A percentile compares a stretch with the other conserved stretches of the same genome.
These are phyloP conservation scores for Cyclotella atomus DNA, from an alignment of 108 stramenopile genomes.

Conservation along the genomic window DNA sequence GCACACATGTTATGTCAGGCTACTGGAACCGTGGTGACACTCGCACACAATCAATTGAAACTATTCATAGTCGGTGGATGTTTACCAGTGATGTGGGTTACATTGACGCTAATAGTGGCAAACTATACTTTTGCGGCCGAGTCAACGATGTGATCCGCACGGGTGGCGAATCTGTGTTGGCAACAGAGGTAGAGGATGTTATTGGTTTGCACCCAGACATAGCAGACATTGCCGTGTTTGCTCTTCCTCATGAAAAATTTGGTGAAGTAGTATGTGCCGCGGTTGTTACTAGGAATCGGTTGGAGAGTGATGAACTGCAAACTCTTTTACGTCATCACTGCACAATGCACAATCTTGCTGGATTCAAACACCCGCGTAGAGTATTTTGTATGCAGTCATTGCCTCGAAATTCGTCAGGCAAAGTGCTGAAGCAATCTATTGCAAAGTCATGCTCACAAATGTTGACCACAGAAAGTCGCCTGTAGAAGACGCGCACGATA, in stretches of 20 bases:
- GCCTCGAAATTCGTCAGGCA: conserved; percentile 81
- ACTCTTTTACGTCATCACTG: conserved; percentile 53
- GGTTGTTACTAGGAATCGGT: conserved; percentile 43
- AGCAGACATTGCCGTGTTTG: conserved; percentile 78
- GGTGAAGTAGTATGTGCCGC: conserved; percentile 83
- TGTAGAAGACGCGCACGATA: background rate
- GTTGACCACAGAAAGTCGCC: background rate
- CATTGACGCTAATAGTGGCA: conserved; percentile 47
- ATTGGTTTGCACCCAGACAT: conserved; percentile 51
- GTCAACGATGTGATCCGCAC: conserved; percentile 84
- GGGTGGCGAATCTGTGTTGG: conserved; percentile 90
- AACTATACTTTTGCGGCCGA: conserved; percentile 82
- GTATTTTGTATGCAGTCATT: conserved; percentile 56
- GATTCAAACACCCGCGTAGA: conserved; percentile 72
- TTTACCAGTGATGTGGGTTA: conserved; percentile 82
- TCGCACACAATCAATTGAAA: conserved; percentile 3
- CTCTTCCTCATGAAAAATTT: conserved; percentile 67
- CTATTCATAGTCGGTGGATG: conserved; percentile 45
- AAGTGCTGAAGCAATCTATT: conserved; percentile 66
- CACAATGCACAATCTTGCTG: conserved; percentile 58
- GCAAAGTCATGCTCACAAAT: background rate
- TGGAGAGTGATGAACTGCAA: conserved; percentile 13
- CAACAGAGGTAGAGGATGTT: conserved; percentile 87
- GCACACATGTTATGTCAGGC: conserved; percentile 90
- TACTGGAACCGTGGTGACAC: conserved; percentile 80